Evolutionary conservation across 176 grass and related monocot species (phyloP).

Genomic region (Saccharum officinarum): DNA sequence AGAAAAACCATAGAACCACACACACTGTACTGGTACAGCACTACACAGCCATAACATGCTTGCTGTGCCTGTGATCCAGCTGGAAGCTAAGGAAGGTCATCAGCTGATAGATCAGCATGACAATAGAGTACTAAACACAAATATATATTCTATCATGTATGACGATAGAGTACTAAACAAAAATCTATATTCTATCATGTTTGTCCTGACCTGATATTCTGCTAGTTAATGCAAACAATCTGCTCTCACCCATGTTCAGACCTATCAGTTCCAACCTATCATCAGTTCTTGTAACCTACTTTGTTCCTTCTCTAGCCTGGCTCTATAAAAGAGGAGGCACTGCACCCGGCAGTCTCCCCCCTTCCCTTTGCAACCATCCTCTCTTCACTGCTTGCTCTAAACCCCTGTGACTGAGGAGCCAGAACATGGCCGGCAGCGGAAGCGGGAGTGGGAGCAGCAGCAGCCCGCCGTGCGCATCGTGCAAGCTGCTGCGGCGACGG

Average conservation of each 20-base stretch:
- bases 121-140: background rate
- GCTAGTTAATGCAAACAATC: background rate
- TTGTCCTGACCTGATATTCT: background rate
- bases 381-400: background rate
- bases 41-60: background rate
- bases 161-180: background rate
- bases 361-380: background rate
- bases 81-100: background rate
- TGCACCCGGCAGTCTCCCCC: constrained; percentile 11
- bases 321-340: background rate
- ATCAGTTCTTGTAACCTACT: background rate
- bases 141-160: too few species aligned
- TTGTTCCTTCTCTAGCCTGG: background rate
- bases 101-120: background rate
- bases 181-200: background rate
- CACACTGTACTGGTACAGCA: constrained; percentile 11
- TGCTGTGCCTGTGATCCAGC: background rate
- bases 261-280: background rate
- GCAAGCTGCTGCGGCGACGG: constrained; percentile 56
- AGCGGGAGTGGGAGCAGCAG: background rate
- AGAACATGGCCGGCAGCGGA: constrained; percentile 1
- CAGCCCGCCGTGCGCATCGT: constrained; percentile 26
- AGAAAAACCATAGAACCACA: background rate
- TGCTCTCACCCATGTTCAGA: background rate
- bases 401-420: background rate